These are phyloP conservation scores for Aureobasidium subglaciale DNA, from an alignment of 2,329 filamentous ascomycete species.

Conservation along the genomic window DNA sequence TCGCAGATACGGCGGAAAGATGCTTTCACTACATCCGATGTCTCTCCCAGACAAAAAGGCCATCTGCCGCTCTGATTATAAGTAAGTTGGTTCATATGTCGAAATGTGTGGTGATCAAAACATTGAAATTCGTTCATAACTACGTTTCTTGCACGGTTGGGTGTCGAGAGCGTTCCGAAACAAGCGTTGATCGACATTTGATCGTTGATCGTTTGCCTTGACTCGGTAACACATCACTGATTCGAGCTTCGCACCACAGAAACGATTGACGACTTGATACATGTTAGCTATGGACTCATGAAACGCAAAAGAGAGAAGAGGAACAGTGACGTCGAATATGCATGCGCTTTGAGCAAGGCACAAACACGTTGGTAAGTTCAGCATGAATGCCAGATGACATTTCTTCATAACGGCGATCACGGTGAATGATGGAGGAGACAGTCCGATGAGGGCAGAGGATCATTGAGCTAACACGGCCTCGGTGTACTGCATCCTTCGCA, in stretches of 20 bases:
- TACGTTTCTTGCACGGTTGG: not conserved
- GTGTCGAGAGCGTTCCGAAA: not conserved
- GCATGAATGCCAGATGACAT: not conserved
- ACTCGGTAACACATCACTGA: constrained; percentile 9
- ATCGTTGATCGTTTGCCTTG: constrained; percentile 9
- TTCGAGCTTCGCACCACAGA: constrained; percentile 35
- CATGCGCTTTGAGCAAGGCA: constrained; percentile 52
- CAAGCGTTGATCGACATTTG: constrained; percentile 2
- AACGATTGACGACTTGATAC: constrained; percentile 59
- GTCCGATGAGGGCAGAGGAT: not conserved
- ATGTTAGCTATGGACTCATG: constrained; percentile 58
- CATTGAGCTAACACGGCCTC: not conserved
- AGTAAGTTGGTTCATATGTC: constrained; percentile 35
- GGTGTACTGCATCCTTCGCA: not conserved
- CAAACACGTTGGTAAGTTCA: constrained; percentile 59
- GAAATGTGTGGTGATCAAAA: not conserved
- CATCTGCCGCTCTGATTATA: constrained; percentile 53
- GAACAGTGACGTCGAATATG: constrained; percentile 37
- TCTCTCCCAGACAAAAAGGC: constrained; percentile 51
- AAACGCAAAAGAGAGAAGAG: constrained; percentile 43
- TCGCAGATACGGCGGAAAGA: constrained; percentile 72
- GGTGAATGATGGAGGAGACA: constrained; percentile 7
- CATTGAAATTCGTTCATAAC: not conserved
- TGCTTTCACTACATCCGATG: constrained; percentile 54
- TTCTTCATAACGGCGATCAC: not conserved